Evolutionary conservation across 169 alveolate species (phyloP), one percentile per base, ranked within the genome.

Genomic region (Miamiensis avidus): DNA sequence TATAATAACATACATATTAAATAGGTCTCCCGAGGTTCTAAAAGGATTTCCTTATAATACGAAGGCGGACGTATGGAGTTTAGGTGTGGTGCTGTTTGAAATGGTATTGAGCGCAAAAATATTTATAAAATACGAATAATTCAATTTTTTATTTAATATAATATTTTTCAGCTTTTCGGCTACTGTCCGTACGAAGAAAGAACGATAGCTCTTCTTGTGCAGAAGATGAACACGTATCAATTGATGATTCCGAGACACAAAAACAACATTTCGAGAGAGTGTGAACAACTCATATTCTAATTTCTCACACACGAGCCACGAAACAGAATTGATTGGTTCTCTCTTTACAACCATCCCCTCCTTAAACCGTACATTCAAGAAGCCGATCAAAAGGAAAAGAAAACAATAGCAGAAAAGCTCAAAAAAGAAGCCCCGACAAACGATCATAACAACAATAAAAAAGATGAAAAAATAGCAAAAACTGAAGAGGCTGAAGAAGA

Each of bases 31-130:
- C 26, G 97, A 94, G 83, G 93, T 94, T 20, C 86, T 94, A 26
- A 77, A 89, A 82, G 96, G 95, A 75, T 78, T 85, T 75, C 64
- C 87, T 25, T 95, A 95, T 81, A 93, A 91, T 88, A 76, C 88
- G 29, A 95, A 95, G 76, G 95, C 94, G 49, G 97, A 95, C 83
- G 90, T 95, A 26, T 95, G 97, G 97, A 87, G 95, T 81, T 81
- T 95, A 20, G 97, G 97, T 4, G 93, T 93, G 1, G 90, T 94
- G 0, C 88, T 94, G 32, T 92, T 90, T 77, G 94, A 93, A 83
- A 79, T 92, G 82, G 64, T 78, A 29, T 30, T 75, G 74, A 84
- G 82, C 11, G 82, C 78, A 65, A 75, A 74, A 30, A 85, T 86
- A 16, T 86, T 86, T 65, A 75, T 28, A 30, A 83, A 78, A 65